These are phyloP conservation scores for Globisporangium mamillatum DNA, from an alignment of 352 stramenopile species.

Conservation along the genomic window DNA sequence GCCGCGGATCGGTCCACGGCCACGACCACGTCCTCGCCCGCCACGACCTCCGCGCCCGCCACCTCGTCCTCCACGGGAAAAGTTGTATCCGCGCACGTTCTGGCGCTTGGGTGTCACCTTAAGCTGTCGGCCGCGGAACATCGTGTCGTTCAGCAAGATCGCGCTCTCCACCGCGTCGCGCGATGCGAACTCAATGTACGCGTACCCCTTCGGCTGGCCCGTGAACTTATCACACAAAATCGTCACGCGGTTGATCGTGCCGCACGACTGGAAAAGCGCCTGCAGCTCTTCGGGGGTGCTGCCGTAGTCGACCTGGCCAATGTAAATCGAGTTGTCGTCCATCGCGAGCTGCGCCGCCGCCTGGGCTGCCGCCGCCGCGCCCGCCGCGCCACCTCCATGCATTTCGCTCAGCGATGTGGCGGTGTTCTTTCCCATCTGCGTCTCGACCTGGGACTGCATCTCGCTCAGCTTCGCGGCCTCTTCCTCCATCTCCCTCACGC, in stretches of 20 bases:
- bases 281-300: slow-evolving; percentile 95
- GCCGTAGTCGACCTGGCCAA: slow-evolving; percentile 97
- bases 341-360: slow-evolving; percentile 33
- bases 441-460: slow-evolving; percentile 83
- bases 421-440: slow-evolving; percentile 72
- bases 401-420: slow-evolving; percentile 41
- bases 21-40: slow-evolving; percentile 35
- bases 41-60: slow-evolving; percentile 44
- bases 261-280: slow-evolving; percentile 95
- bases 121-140: slow-evolving; percentile 89
- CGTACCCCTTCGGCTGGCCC: slow-evolving; percentile 93
- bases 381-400: slow-evolving; percentile 14
- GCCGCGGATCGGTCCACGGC: slow-evolving; percentile 48
- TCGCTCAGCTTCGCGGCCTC: slow-evolving; percentile 79
- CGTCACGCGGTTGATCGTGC: slow-evolving; percentile 96
- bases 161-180: slow-evolving; percentile 87
- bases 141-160: slow-evolving; percentile 90
- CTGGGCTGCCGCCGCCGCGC: slow-evolving; percentile 17
- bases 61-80: slow-evolving; percentile 49
- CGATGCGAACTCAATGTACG: slow-evolving; percentile 93
- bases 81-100: slow-evolving; percentile 83
- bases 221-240: slow-evolving; percentile 98
- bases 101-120: slow-evolving; percentile 88
- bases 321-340: slow-evolving; percentile 90
- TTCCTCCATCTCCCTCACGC: slow-evolving; percentile 80